Evolutionary conservation across 179 eudicot species (phyloP), one percentile per base, ranked within the genome.

Genomic region (Vitellaria paradoxa): DNA sequence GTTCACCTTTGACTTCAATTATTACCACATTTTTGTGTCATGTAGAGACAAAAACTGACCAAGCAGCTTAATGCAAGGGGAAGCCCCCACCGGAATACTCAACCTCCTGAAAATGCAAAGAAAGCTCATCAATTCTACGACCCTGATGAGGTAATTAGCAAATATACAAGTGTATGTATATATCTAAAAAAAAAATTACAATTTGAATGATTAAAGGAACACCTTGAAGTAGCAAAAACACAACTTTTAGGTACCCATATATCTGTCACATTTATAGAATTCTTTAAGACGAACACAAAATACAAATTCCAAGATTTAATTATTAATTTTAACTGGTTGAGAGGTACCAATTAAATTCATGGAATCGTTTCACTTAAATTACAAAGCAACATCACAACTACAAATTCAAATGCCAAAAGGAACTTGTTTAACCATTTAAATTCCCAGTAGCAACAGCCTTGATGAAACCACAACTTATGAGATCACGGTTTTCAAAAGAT

Each of bases 21-120:
- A 3, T 15, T 7, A 49, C 52, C 0, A 49, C 52, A 49, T 49
- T 49, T 49, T 49, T 5, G 24, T 8, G 57, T 52, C 66, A 23
- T 49, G 52, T 11, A 7, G 73, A 56, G 46, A 9, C 55, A 7
- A 13, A 30, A 68, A 56, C 49, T 23, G 30, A 70, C 45, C 70
- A 79, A 67, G 74, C 63, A 26, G 30, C 64, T 77, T 75, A 87
- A 62, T 42, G 62, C 49, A 85, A 64, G 40, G 86, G 83, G 37
- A 83, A 14, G 50, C 88, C 91, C n/a, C 93, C 93, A 42, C 91
- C 89, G 12, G 93, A 84, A 74, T 82, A 89, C 83, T 89, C 93
- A n/a, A 89, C 86, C 72, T 88, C 93, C 88, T 89, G 85, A 73
- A 81, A 53, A 59, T 7, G 30, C 11, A 73, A 61, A n/a, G 4